Base-by-base conservation (phyloP, 2,329 filamentous ascomycete species). In the Venturia asperata region DNA sequence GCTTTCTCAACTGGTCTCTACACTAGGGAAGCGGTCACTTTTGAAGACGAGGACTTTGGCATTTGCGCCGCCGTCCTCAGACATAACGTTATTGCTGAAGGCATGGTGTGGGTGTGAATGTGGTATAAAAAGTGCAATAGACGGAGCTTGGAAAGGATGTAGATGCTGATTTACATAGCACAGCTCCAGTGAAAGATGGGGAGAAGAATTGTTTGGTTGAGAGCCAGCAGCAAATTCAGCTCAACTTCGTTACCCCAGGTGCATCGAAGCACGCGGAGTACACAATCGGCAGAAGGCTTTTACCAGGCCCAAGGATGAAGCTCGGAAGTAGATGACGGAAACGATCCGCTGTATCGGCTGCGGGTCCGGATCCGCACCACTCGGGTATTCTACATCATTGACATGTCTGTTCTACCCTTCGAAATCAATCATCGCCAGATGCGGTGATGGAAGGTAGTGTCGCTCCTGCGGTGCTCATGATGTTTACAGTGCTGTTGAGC, bases 11-110 rank as follows among this genome's bases (percentile, higher is more conserved):
- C 34, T 45, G 30, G 21, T 21, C 15, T 30, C 6, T 47, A 7
- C 11, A 49, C 1, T 10, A 17, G n/a, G 24, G 11, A 3, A 45
- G 13, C 3, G 37, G 1, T 24, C 60, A 64, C 64, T 47, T 56
- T 61, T 17, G 64, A 61, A 62, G 42, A n/a, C 9, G 58, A 37
- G 24, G 62, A 58, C 43, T 66, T 62, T 24, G 64, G 30, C 34
- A 65, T 67, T 30, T 62, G 63, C 55, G 43, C 65, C 34, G 65
- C 65, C 17, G 65, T 67, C 30, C 65, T 52, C 30, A 67, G 37
- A 52, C 55, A 66, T 37, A 67, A 13, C 43, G 65, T 41, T 63
- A 63, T 55, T 45, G 65, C 56, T 45, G 65, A 62, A 47, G 60
- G 61, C 64, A 63, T 66, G n/a, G 61, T 55, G 61, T 30, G 49